Evolutionary conservation across 2,329 filamentous ascomycete genomes (phyloP), one percentile per base, ranked within the genome.

Genomic region (Xylaria sp.): DNA sequence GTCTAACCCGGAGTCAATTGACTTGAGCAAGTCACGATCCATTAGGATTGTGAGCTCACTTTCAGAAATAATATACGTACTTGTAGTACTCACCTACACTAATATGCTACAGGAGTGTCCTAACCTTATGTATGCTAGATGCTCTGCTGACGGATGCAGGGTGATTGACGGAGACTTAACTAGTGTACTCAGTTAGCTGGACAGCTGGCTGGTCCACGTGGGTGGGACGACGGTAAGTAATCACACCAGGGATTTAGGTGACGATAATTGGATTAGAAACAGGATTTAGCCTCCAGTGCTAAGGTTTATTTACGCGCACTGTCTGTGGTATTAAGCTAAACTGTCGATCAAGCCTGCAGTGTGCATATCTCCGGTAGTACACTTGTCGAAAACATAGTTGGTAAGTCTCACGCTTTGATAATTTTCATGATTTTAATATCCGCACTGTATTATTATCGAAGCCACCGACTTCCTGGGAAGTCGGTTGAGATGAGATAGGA

Each of bases 251-350:
- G 55, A 15, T 9, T 28, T n/a, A 23, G 20, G 36, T 28, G 55
- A 28, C 18, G 55, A 57, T 43, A 20, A 18, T 18, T 7, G 28
- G 28, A 18, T n/a, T 46, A 39, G 41, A 25, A 58, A 43, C 41
- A 12, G 23, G 56, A 33, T 28, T 13, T 58, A 12, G 56, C 56
- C 31, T 58, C 56, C 8, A 46, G 56, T 58, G 56, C 39, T n/a
- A 58, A 6, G 7, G 25, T 6, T 15, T 28, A 8, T 58, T 12
- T 46, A n/a, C 20, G 28, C 39, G 9, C 55, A 57, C 55, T 41
- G 55, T 57, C 20, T 18, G 4, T 18, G 2, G n/a, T 43, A 28
- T 20, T 18, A 20, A 15, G 41, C 41, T 43, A 13, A 43, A 4
- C 5, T 39, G 23, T 23, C 9, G 20, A 57, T 12, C 36, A 43